phyloP scores from a whole-genome alignment of 2,329 filamentous ascomycete species.

The Diaporthe longicolla region DNA sequence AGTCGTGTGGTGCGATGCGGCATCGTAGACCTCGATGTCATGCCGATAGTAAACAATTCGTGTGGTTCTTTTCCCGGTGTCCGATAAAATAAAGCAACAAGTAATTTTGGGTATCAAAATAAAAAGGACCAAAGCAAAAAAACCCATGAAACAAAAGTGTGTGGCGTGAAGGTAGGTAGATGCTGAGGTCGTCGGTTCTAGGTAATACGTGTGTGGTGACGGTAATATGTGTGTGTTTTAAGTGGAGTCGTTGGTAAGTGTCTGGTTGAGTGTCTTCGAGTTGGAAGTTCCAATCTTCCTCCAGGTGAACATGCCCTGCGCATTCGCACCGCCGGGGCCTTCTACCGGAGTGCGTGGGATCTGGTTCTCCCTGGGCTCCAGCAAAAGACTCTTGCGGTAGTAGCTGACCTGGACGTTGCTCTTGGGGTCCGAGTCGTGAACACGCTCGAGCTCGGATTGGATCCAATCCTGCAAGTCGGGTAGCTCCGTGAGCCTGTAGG shows the following conservation, averaged over 20 bases:
- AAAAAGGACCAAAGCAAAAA: slow-evolving; percentile 16
- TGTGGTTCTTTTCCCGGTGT: slow-evolving; percentile 25
- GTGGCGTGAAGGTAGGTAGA: slow-evolving; percentile 4
- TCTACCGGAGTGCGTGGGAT: slow-evolving; percentile 50
- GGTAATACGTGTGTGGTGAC: background rate
- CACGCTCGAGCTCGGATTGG: slow-evolving; percentile 82
- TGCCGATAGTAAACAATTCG: slow-evolving; percentile 6
- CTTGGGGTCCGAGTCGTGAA: slow-evolving; percentile 71
- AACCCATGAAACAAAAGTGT: slow-evolving; percentile 18
- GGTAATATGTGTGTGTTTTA: background rate
- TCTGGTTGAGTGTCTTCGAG: slow-evolving; percentile 14
- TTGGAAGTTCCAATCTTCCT: slow-evolving; percentile 36
- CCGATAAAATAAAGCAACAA: slow-evolving; percentile 30
- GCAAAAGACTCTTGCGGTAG: slow-evolving; percentile 86
- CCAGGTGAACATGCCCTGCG: slow-evolving; percentile 43
- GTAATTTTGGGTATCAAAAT: slow-evolving; percentile 42
- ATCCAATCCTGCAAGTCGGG: slow-evolving; percentile 96
- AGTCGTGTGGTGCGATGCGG: slow-evolving; percentile 15
- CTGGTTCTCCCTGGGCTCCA: slow-evolving; percentile 79
- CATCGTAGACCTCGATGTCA: background rate
- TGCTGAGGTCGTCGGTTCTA: slow-evolving; percentile 11
- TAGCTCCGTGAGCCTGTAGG: slow-evolving; percentile 86
- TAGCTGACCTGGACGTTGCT: slow-evolving; percentile 71
- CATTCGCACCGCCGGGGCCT: slow-evolving; percentile 41
- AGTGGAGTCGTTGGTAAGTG: slow-evolving; percentile 15